phyloP scores from a whole-genome alignment of 495 filamentous ascomycete genomes.

The Penicillium malachiteum region DNA sequence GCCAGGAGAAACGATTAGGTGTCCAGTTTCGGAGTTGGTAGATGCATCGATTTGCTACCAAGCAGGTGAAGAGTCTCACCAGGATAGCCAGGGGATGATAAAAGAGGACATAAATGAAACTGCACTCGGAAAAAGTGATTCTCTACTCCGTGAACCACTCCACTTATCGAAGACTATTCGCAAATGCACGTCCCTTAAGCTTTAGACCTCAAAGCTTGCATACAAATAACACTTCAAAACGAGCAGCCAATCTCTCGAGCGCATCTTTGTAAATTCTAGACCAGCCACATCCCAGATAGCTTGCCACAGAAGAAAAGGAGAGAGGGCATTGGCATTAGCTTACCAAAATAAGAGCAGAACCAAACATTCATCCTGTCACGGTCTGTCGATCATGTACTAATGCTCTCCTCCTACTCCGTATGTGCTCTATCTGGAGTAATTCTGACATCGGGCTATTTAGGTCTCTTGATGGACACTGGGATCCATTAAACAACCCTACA shows the following conservation, averaged over 20 bases:
- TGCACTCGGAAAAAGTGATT: neutral
- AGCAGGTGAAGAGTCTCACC: conserved; percentile 1
- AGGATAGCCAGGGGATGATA: neutral
- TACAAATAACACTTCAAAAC: neutral
- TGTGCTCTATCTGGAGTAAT: too few relatives aligned
- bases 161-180: neutral
- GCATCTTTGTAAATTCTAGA: neutral
- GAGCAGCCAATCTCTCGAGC: neutral
- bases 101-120: neutral
- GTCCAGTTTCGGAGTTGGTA: neutral
- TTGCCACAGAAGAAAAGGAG: neutral
- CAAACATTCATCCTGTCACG: neutral
- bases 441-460: too few relatives aligned
- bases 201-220: neutral
- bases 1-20: neutral
- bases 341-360: neutral
- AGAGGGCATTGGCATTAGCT: neutral
- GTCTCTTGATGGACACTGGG: too few relatives aligned
- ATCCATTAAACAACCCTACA: too few relatives aligned
- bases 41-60: conserved; percentile 2
- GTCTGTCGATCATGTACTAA: neutral
- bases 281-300: neutral
- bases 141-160: neutral
- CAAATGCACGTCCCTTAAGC: neutral
- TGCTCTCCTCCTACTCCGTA: neutral